A percentile compares a stretch with the other conserved stretches of the same genome.
Evolutionary conservation across 768 basidiomycete species (phyloP).

Genomic region (Gyrodon lividus): DNA sequence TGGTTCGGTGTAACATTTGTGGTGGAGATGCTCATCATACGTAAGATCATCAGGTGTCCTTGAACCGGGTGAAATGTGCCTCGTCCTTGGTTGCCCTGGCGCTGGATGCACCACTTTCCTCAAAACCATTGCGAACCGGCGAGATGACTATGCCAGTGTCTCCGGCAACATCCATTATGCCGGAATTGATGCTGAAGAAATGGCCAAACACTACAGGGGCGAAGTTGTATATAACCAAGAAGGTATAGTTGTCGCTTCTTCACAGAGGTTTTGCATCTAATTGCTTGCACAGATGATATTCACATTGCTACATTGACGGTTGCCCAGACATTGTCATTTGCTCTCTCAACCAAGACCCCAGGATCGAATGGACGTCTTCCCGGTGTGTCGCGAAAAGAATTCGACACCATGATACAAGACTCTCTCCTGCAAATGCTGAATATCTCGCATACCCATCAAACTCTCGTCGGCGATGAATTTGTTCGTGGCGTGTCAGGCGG

Average conservation of each 20-base stretch:
- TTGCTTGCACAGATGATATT: slow-evolving; percentile 55
- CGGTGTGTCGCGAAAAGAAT: slow-evolving; percentile 59
- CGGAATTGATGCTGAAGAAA: slow-evolving; percentile 73
- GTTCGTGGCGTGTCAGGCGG: slow-evolving; percentile 81
- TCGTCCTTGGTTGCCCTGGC: slow-evolving; percentile 80
- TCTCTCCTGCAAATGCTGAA: slow-evolving; percentile 77
- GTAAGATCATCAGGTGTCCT: slow-evolving; percentile 64
- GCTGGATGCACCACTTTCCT: slow-evolving; percentile 87
- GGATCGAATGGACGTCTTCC: slow-evolving; percentile 72
- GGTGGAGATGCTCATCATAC: not conserved
- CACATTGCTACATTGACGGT: slow-evolving; percentile 84
- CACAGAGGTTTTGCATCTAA: slow-evolving; percentile 1
- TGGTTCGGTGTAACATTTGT: too few relatives aligned
- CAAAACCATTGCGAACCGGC: slow-evolving; percentile 77
- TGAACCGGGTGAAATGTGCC: slow-evolving; percentile 83
- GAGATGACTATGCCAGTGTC: slow-evolving; percentile 61
- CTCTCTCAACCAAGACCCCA: slow-evolving; percentile 72
- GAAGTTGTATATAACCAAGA: slow-evolving; percentile 80
- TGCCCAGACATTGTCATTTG: slow-evolving; percentile 71
- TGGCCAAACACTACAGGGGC: slow-evolving; percentile 74
- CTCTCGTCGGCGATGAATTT: slow-evolving; percentile 84
- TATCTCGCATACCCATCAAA: slow-evolving; percentile 73
- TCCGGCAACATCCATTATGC: slow-evolving; percentile 78
- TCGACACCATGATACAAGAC: slow-evolving; percentile 54
- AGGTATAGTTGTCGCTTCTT: slow-evolving; percentile 37